phyloP scores from a whole-genome alignment of 768 basidiomycete species.

The Calocybe indica region DNA sequence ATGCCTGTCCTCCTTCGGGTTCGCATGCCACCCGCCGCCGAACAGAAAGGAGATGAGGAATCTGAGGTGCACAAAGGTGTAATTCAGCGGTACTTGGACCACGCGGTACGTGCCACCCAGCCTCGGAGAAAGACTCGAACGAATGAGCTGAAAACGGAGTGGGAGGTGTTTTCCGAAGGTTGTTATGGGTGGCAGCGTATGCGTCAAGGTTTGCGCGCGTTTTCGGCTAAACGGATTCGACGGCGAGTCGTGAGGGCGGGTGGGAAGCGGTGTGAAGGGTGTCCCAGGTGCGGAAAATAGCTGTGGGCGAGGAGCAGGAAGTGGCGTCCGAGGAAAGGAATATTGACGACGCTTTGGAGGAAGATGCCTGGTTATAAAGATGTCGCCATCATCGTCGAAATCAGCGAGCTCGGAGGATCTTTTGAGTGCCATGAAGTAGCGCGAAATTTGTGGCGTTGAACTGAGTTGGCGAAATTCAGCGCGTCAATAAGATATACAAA shows the following conservation, averaged over 20 bases:
- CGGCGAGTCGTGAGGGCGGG: constrained; percentile 58
- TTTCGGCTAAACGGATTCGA: constrained; percentile 66
- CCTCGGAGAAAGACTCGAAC: constrained; percentile 20
- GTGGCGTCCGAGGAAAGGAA: constrained; percentile 17
- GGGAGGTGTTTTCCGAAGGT: constrained; percentile 57
- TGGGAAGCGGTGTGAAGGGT: constrained; percentile 31
- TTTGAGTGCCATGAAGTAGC: constrained; percentile 9
- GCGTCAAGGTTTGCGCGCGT: constrained; percentile 32
- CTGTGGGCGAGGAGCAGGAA: constrained; percentile 12
- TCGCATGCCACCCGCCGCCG: constrained; percentile 20
- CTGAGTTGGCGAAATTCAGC: too few relatives aligned
- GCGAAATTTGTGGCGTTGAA: too few relatives aligned
- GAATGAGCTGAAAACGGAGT: constrained; percentile 57
- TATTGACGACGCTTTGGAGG: constrained; percentile 13
- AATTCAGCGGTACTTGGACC: constrained; percentile 64
- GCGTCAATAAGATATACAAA: too few relatives aligned
- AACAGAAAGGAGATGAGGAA: constrained; percentile 61
- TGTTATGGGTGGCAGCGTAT: constrained; percentile 34
- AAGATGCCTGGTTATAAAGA: constrained; percentile 4
- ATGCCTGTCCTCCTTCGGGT: constrained; percentile 34
- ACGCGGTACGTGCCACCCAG: constrained; percentile 55
- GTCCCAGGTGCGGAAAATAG: constrained; percentile 15
- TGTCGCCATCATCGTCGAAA: constrained; percentile 1
- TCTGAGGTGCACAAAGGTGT: constrained; percentile 62
- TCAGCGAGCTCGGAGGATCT: constrained; percentile 11